Evolutionary conservation across 495 filamentous ascomycete genomes (phyloP).

Genomic region (Lentithecium fluviatile): DNA sequence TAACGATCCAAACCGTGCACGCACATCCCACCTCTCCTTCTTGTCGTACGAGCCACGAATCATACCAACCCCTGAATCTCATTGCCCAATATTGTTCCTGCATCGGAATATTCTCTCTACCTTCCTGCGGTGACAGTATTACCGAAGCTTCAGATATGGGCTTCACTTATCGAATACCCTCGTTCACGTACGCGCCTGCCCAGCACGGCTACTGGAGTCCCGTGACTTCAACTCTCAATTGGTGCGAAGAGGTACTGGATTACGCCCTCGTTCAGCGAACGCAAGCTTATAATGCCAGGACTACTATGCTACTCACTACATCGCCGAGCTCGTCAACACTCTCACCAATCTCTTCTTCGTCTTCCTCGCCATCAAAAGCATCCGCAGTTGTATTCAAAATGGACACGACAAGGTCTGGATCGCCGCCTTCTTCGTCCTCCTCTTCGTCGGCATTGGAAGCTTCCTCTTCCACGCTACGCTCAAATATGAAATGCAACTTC

Average conservation of each 20-base stretch:
- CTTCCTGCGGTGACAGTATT: no score
- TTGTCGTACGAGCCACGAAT: no score
- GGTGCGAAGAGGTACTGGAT: constrained; percentile 76
- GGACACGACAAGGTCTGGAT: constrained; percentile 40
- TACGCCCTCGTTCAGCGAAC: not conserved
- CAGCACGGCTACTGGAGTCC: constrained; percentile 74
- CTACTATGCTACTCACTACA: constrained; percentile 40
- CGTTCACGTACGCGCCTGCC: constrained; percentile 66
- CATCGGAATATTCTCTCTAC: no score
- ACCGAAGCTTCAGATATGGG: no score
- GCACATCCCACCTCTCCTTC: no score
- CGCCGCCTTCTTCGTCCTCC: constrained; percentile 38
- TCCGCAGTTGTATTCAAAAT: constrained; percentile 34
- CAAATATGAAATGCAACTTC: constrained; percentile 33
- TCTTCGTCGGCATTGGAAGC: constrained; percentile 39
- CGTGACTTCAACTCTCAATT: constrained; percentile 83
- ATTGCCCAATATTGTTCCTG: no score
- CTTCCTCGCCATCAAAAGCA: constrained; percentile 36
- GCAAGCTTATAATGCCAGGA: constrained; percentile 24
- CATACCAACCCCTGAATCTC: no score
- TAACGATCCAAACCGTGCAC: no score
- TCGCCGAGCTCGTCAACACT: constrained; percentile 42
- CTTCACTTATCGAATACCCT: constrained; percentile 47
- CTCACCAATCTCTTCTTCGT: constrained; percentile 41
- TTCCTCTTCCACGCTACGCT: constrained; percentile 41